phyloP scores from a whole-genome alignment of 345 rosid genomes.

The Gossypium bickii region DNA sequence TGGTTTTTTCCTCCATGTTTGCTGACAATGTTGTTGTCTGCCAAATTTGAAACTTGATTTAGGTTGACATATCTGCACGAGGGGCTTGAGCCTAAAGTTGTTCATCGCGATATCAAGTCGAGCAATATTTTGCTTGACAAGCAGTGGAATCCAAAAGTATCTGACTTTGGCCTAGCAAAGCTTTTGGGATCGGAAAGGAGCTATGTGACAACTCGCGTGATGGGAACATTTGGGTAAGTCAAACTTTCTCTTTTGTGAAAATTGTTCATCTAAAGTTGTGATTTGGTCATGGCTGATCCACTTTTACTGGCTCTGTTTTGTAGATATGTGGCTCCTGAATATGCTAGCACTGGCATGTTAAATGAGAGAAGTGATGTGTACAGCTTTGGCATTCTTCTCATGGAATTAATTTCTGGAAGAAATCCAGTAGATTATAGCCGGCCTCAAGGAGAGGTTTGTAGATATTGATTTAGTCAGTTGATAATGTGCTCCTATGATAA shows the following conservation, averaged over 20 bases:
- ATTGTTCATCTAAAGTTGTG: neutral
- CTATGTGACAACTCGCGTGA: conserved; percentile 88
- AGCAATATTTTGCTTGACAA: conserved; percentile 90
- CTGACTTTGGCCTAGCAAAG: conserved; percentile 88
- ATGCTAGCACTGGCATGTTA: conserved; percentile 98
- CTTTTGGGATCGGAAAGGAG: conserved; percentile 81
- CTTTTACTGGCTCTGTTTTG: conserved; percentile 8
- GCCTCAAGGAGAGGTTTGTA: conserved; percentile 69
- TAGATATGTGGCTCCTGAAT: conserved; percentile 95
- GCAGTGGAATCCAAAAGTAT: conserved; percentile 84
- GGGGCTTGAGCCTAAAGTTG: conserved; percentile 91
- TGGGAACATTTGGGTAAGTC: conserved; percentile 91
- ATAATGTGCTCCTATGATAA: conserved; percentile 5
- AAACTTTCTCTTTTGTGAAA: conserved; percentile 8
- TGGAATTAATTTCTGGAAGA: conserved; percentile 93
- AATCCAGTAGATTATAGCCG: conserved; percentile 94
- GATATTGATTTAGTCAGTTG: neutral
- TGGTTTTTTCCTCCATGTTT: neutral
- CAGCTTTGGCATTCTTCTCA: conserved; percentile 88
- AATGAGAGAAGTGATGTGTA: conserved; percentile 93
- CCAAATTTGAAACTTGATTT: conserved; percentile 13
- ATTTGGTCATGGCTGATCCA: neutral
- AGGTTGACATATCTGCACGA: conserved; percentile 82
- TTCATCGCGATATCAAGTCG: conserved; percentile 81
- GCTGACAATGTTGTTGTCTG: neutral